A percentile compares a stretch with the other conserved stretches of the same genome.
Evolutionary conservation across 108 stramenopile genomes (phyloP).

Genomic region (Cylindrotheca fusiformis): DNA sequence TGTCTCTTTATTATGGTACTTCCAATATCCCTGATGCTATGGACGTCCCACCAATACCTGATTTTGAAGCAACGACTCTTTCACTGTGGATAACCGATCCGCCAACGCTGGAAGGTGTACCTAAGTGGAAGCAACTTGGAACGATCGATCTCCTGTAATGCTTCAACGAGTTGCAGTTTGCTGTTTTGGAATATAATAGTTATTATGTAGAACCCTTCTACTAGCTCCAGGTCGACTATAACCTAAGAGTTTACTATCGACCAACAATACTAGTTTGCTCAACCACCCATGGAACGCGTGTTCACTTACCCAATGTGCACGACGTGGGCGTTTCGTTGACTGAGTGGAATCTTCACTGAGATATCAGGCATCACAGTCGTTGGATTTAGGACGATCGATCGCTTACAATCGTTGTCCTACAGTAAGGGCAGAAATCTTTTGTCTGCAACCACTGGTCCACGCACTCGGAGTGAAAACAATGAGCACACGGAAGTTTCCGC

Average conservation of each 20-base stretch:
- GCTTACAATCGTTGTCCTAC: slow-evolving; percentile 63
- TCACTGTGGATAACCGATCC: slow-evolving; percentile 30
- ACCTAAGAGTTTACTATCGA: too few relatives aligned
- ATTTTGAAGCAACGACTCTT: slow-evolving; percentile 22
- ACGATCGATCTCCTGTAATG: slow-evolving; percentile 1
- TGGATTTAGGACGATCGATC: slow-evolving; percentile 10
- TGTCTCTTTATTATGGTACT: slow-evolving; percentile 29
- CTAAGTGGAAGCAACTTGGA: slow-evolving; percentile 25
- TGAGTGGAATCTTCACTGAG: too few relatives aligned
- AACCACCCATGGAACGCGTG: background rate
- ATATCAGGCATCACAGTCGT: too few relatives aligned
- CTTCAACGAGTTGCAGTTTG: background rate
- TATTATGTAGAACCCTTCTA: too few relatives aligned
- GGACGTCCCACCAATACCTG: slow-evolving; percentile 2
- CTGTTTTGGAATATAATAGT: background rate
- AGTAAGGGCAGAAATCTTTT: slow-evolving; percentile 90
- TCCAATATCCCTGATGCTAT: slow-evolving; percentile 12
- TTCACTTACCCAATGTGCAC: too few relatives aligned
- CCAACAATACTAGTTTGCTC: background rate
- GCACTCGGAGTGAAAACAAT: slow-evolving; percentile 89
- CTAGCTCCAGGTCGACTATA: too few relatives aligned
- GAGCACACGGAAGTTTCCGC: slow-evolving; percentile 74
- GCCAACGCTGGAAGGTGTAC: slow-evolving; percentile 27
- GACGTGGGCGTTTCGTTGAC: too few relatives aligned
- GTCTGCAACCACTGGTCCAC: slow-evolving; percentile 83